These are phyloP conservation scores for Boletus rufocinnamomeus DNA, from an alignment of 768 basidiomycete genomes.

Conservation along the genomic window DNA sequence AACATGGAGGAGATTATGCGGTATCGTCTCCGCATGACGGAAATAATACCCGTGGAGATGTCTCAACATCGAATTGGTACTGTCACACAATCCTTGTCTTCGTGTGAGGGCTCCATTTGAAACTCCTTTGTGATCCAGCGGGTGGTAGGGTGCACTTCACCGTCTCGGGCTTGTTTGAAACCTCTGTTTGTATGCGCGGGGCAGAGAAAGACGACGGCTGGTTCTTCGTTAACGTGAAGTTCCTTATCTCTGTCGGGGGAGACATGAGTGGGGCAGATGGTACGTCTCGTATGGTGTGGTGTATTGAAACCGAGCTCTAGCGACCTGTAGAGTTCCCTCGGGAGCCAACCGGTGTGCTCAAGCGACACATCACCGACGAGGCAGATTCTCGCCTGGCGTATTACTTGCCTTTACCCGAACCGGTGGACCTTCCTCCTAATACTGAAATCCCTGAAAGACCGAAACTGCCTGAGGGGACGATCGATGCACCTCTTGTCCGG, in stretches of 20 bases:
- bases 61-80: constrained; percentile 64
- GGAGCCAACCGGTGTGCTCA: constrained; percentile 60
- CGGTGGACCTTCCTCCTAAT: constrained; percentile 43
- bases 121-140: constrained; percentile 41
- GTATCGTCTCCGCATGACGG: constrained; percentile 75
- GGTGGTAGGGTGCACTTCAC: constrained; percentile 81
- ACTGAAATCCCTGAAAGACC: constrained; percentile 44
- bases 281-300: constrained; percentile 23
- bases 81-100: constrained; percentile 28
- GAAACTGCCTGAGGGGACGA: constrained; percentile 57
- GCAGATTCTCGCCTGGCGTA: constrained; percentile 67
- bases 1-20: constrained; percentile 80
- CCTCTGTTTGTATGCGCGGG: constrained; percentile 72
- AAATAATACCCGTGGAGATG: constrained; percentile 85
- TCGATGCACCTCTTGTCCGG: constrained; percentile 83
- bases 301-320: neutral
- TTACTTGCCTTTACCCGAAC: constrained; percentile 54
- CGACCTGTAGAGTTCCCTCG: constrained; percentile 65
- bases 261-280: constrained; percentile 75
- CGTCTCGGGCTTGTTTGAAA: constrained; percentile 71
- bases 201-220: constrained; percentile 71
- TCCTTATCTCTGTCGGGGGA: constrained; percentile 71
- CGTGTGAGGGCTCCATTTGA: constrained; percentile 11
- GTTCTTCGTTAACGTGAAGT: constrained; percentile 83
- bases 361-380: constrained; percentile 69